Conservation (phyloP, 768 basidiomycete species). For the Leccinum obscurum region DNA sequence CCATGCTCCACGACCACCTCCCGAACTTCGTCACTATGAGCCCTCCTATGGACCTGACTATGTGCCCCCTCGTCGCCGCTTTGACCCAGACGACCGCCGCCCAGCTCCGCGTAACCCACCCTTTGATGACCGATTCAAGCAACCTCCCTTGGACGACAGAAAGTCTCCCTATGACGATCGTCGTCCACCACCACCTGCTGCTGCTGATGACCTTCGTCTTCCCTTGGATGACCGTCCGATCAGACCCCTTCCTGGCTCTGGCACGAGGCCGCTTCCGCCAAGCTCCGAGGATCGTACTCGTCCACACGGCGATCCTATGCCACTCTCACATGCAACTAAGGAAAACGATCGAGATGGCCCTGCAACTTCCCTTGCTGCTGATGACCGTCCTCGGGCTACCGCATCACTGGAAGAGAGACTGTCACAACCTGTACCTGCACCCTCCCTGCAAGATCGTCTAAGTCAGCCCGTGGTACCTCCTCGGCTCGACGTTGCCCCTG, state of each 20-base stretch:
- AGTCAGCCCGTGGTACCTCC: constrained; percentile 31
- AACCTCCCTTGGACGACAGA: constrained; percentile 31
- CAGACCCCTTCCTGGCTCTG: constrained; percentile 29
- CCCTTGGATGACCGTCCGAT: constrained; percentile 35
- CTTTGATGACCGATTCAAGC: constrained; percentile 26
- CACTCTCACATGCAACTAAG: constrained; percentile 16
- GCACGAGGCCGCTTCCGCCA: constrained; percentile 13
- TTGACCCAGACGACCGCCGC: constrained; percentile 33
- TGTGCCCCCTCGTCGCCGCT: constrained; percentile 35
- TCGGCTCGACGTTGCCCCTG: constrained; percentile 26
- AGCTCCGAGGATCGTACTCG: constrained; percentile 24
- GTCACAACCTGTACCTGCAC: constrained; percentile 33
- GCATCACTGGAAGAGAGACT: constrained; percentile 42
- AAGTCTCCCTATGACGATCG: constrained; percentile 32
- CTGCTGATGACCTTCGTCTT: constrained; percentile 26
- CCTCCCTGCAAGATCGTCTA: constrained; percentile 40
- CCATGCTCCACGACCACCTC: constrained; percentile 43
- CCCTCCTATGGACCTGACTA: constrained; percentile 39
- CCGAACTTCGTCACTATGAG: constrained; percentile 51
- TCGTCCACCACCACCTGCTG: constrained; percentile 15
- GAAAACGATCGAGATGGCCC: constrained; percentile 32
- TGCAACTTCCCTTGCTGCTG: constrained; percentile 19
- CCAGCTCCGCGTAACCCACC: constrained; percentile 19
- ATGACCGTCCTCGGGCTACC: constrained; percentile 29
- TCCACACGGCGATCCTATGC: constrained; percentile 20